These are phyloP conservation scores for Colletotrichum echinochloae DNA, from an alignment of 2,329 filamentous ascomycete genomes.

Conservation along the genomic window DNA sequence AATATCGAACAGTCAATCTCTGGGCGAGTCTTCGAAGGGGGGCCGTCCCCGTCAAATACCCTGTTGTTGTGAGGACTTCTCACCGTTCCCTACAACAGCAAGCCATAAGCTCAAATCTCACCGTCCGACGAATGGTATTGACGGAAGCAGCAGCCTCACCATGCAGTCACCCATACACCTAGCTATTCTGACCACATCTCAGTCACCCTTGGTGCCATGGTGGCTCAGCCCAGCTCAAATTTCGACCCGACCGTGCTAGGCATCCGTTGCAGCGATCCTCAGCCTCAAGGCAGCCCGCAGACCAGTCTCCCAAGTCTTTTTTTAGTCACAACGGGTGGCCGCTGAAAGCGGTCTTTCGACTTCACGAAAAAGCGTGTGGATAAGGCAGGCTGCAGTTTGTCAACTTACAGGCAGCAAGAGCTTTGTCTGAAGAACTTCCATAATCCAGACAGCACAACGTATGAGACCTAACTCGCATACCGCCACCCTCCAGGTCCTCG, in stretches of 20 bases:
- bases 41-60: conserved; percentile 1
- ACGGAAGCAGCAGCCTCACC: not conserved
- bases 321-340: rapidly evolving
- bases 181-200: not conserved
- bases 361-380: not conserved
- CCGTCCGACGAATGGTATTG: not conserved
- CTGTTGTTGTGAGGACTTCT: not conserved
- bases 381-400: too few species aligned
- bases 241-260: not conserved
- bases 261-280: not conserved
- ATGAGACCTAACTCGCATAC: not conserved
- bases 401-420: not conserved
- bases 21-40: not conserved
- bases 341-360: not conserved
- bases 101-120: conserved; percentile 11
- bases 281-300: not conserved
- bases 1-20: not conserved
- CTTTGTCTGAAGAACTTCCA: not conserved
- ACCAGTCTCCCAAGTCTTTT: not conserved
- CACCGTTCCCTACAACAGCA: not conserved
- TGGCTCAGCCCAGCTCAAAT: not conserved
- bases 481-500: not conserved
- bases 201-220: not conserved
- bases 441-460: not conserved
- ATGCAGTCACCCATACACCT: not conserved